Base-by-base conservation (phyloP, 148 eudicot genomes). In the Persicaria maculosa region DNA sequence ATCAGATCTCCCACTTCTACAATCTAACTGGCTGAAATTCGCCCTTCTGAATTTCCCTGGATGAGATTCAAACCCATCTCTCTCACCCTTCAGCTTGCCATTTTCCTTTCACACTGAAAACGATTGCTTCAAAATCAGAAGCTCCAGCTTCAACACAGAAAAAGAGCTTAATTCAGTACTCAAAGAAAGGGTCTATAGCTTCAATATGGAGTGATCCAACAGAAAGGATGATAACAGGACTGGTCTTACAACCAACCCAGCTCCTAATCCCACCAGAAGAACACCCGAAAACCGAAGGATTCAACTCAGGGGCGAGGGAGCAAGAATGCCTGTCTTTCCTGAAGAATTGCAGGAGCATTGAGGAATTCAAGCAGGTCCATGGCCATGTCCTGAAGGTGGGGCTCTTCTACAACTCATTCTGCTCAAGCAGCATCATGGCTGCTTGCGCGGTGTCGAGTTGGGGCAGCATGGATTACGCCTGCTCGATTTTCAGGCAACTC, bases 391-490 rank as follows among this genome's bases (percentile, higher is more conserved):
- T 87, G 3, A 85, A 81, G 68, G 40, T 79, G 40, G 93, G 87
- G 7, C 74, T 85, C 44, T 78, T 83, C 77, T 62, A 79, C 61
- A 84, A 80, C 77, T 75, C 86, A 47, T 81, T 80, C 50, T 83
- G 83, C 71, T 79, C 85, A 59, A 79, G 85, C 75, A 85, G 78
- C 76, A 85, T 89, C 54, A 19, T 85, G 12, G 46, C 83, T 4
- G 85, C 84, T 55, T 86, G 90, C 81, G 88, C 88, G 44, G 74
- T 83, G 3, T 85, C 93, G 12, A 76, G 36, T 43, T 87, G 88
- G 88, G 85, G 87, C 54, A 85, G 79, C 79, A 86, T 89, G 86
- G 85, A 80, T 59, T 85, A 87, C 69, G 87, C 93, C 9, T 74
- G 79, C 71, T 83, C 80, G 47, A 82, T 89, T 15, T 87, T 89